phyloP scores from a whole-genome alignment of 805 yeast genomes.

The Nakazawaea sp. region DNA sequence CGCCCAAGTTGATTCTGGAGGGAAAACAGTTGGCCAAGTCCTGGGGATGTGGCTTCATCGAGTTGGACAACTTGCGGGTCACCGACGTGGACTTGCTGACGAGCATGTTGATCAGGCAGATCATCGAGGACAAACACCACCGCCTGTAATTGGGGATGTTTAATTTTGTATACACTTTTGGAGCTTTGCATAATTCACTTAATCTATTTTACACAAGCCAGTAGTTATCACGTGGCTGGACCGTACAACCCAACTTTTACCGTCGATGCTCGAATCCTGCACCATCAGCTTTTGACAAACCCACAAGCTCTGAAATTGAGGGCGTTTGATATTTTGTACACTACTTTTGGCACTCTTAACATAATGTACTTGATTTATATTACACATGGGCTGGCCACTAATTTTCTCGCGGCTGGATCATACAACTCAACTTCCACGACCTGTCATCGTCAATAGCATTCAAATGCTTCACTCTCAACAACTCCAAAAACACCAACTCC shows the following conservation, averaged over 20 bases:
- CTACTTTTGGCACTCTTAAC: too few species aligned
- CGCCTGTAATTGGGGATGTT: too few species aligned
- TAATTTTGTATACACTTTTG: too few species aligned
- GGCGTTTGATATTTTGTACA: too few species aligned
- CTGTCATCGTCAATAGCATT: constrained; percentile 58
- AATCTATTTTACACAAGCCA: too few species aligned
- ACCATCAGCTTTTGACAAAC: too few species aligned
- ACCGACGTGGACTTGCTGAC: constrained; percentile 50
- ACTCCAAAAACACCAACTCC: constrained; percentile 57
- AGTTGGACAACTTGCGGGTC: constrained; percentile 47
- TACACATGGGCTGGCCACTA: neutral
- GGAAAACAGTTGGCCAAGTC: constrained; percentile 50
- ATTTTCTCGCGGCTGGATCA: constrained; percentile 44
- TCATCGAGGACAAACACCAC: constrained; percentile 37
- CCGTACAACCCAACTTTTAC: too few species aligned
- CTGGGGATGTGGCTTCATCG: constrained; percentile 64
- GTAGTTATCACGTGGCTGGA: too few species aligned
- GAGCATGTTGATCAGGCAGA: constrained; percentile 52
- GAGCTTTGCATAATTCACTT: too few species aligned
- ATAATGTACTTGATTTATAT: neutral
- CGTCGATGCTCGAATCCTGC: too few species aligned
- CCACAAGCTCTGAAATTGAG: too few species aligned
- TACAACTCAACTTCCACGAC: constrained; percentile 66
- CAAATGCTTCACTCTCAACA: constrained; percentile 62
- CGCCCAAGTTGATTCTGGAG: constrained; percentile 50